These are phyloP conservation scores for Lumnitzera racemosa DNA, from an alignment of 345 rosid genomes.

Conservation along the genomic window DNA sequence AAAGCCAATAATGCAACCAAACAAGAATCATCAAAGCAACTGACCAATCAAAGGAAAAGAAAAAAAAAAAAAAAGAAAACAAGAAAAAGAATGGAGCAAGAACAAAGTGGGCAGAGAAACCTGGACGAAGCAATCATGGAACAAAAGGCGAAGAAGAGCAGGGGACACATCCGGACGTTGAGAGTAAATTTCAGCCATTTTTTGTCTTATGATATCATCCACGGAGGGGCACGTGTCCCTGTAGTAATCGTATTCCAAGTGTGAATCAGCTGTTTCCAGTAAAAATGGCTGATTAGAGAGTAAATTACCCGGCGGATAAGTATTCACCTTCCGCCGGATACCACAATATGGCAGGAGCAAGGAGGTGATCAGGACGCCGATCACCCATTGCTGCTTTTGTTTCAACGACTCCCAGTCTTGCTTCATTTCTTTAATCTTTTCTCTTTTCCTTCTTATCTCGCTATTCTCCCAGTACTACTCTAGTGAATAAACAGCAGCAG, in stretches of 20 bases:
- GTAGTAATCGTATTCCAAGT: slow-evolving; percentile 27
- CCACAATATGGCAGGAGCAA: background rate
- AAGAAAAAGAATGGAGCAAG: background rate
- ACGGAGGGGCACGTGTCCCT: slow-evolving; percentile 29
- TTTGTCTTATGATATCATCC: slow-evolving; percentile 23
- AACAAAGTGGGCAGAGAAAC: slow-evolving; percentile 5
- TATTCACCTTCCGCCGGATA: background rate
- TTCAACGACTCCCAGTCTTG: background rate
- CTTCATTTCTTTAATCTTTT: too few relatives aligned
- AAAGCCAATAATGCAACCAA: background rate
- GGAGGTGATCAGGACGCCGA: slow-evolving; percentile 6
- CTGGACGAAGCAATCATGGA: slow-evolving; percentile 40
- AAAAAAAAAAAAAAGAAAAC: background rate
- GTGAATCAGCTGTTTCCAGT: background rate
- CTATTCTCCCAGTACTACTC: too few relatives aligned
- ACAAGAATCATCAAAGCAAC: background rate
- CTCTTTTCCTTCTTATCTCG: too few relatives aligned
- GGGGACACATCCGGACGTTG: slow-evolving; percentile 17
- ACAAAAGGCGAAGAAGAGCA: slow-evolving; percentile 27
- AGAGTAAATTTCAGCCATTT: slow-evolving; percentile 17
- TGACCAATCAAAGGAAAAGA: background rate
- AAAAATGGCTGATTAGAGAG: slow-evolving; percentile 2
- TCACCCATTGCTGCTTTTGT: background rate
- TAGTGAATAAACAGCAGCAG: too few relatives aligned
- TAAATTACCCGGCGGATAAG: background rate